phyloP scores from a whole-genome alignment of 148 eudicot species.

The Selenicereus undatus region DNA sequence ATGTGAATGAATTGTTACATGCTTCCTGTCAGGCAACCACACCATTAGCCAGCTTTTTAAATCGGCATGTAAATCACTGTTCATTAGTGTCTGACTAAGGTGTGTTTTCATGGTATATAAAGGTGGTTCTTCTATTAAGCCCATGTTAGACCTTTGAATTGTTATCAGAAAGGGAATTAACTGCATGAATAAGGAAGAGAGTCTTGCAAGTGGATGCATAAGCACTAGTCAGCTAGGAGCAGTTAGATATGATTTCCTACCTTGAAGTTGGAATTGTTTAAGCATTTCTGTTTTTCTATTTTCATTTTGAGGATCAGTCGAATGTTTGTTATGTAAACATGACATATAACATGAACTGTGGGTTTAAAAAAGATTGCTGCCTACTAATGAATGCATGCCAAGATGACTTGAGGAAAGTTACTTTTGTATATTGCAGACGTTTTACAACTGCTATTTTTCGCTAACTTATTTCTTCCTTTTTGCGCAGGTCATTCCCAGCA shows the following conservation, averaged over 20 bases:
- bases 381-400: not conserved
- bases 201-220: not conserved
- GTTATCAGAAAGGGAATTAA: not conserved
- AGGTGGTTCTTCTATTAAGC: no score
- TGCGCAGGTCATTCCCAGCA: constrained; percentile 83
- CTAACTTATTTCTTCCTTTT: not conserved
- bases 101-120: no score
- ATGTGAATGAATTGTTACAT: no score
- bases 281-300: not conserved
- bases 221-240: not conserved
- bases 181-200: not conserved
- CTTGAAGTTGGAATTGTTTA: not conserved
- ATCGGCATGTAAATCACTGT: no score
- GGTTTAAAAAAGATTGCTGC: not conserved
- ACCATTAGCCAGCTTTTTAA: no score
- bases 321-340: not conserved
- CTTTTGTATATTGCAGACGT: not conserved
- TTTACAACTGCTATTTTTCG: not conserved
- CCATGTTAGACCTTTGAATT: not conserved
- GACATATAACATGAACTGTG: not conserved
- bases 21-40: no score
- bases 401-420: not conserved
- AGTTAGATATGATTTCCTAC: not conserved
- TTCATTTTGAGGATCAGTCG: not conserved
- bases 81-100: no score